Evolutionary conservation across 2,329 filamentous ascomycete genomes (phyloP), one percentile per base, ranked within the genome.

Genomic region (Fusarium nelsonii): DNA sequence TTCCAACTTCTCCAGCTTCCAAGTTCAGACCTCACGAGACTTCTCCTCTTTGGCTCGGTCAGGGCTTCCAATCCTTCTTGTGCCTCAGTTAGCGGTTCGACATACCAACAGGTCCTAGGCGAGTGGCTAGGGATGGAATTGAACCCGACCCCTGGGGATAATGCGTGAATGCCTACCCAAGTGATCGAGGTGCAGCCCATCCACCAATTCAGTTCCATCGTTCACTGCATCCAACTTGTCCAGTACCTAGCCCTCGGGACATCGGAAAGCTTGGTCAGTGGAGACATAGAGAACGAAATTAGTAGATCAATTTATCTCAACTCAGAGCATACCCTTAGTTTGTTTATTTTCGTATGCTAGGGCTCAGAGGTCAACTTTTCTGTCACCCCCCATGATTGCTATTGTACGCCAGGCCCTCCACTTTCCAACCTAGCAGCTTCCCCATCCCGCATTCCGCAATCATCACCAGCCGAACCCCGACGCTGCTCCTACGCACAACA

Each of bases 361-460:
- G 23, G 6, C 23, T 23, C 23, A 23, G 23, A 23, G 3, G 6
- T 23, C 23, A 23, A 23, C 23, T 23, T 23, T 23, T 23, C 23
- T 23, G 23, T 23, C 23, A 23, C 23, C 23, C 23, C 23, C 23
- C 23, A 6, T 23, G 23, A 23, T 23, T 23, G 23, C 23, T 23
- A 23, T 5, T 23, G 23, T 23, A 23, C 23, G 36, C 43, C 15
- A 53, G 57, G 51, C 65, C 67, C 68, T 71, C 68, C 68, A 71
- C 68, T 71, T 69, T 68, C 65, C 48, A 50, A 36, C 4, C 18
- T 23, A 67, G 61, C 18, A 67, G 61, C 68, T 69, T 71, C 68
- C 60, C 66, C 60, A 71, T 71, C 68, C 68, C 68, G 68, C 62
- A 69, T 66, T 62, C 53, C 43, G 36, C 65, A 69, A 70, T 63